Evolutionary conservation across 225 moss, liverwort and hornwort genomes (phyloP).

Genomic region (Pleurozium schreberi): DNA sequence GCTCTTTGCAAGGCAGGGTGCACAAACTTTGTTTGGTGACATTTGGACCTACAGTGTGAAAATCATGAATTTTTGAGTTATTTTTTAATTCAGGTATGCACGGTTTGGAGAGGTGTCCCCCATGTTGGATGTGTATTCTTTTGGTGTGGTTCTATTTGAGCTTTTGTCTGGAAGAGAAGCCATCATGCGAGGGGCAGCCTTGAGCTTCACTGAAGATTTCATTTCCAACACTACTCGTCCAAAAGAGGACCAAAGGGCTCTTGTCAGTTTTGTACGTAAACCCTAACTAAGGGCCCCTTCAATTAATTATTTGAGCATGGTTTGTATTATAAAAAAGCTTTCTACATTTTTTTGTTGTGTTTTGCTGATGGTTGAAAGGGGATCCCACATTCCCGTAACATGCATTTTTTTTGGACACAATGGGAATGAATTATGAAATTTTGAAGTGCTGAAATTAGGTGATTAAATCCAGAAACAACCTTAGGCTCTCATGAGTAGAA

Average conservation of each 20-base stretch:
- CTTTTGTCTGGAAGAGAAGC: constrained; percentile 76
- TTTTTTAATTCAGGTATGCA: constrained; percentile 35
- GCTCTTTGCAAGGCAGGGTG: background rate
- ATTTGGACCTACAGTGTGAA: background rate
- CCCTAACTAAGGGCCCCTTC: too few species aligned
- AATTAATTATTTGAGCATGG: too few species aligned
- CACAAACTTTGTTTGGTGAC: background rate
- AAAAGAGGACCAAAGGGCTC: constrained; percentile 64
- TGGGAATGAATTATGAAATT: background rate
- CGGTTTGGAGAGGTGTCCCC: constrained; percentile 89
- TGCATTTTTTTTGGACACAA: background rate
- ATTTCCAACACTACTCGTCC: background rate
- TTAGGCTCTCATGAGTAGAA: background rate
- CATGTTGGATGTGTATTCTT: constrained; percentile 83
- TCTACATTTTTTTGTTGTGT: too few species aligned
- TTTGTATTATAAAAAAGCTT: too few species aligned
- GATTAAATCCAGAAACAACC: background rate
- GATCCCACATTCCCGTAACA: background rate
- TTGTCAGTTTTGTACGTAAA: constrained; percentile 54
- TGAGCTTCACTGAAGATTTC: background rate
- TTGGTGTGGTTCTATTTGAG: constrained; percentile 84
- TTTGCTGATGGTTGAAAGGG: background rate
- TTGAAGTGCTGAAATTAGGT: background rate
- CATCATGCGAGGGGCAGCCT: constrained; percentile 40
- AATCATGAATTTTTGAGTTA: background rate